Evolutionary conservation across 345 rosid species (phyloP), one percentile per base, ranked within the genome.

Genomic region (Salix viminalis): DNA sequence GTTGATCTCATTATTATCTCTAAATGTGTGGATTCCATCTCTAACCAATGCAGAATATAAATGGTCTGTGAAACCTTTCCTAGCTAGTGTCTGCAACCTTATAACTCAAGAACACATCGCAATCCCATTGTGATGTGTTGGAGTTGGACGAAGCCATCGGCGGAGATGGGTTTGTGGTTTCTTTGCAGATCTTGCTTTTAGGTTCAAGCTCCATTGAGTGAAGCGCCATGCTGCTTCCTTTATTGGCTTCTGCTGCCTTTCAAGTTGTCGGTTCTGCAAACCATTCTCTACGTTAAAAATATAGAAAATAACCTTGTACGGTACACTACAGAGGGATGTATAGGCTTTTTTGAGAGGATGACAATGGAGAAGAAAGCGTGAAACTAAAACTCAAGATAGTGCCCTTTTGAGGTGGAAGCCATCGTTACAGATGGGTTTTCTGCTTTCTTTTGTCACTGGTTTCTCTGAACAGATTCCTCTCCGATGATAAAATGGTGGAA

Each of bases 101-200:
- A n/a, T 70, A 70, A 48, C 70, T 76, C 46, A 76, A 30, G 46
- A 76, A 76, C 69, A 69, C 74, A 14, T 76, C 78, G 36, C 37
- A 75, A 15, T 18, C 41, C 72, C 78, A 34, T 24, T 23, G 23
- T 36, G 65, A 32, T 15, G 37, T 4, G 44, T 1, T 28, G 65
- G 52, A 37, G 28, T 23, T 23, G 15, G 52, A 37, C 3, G 34
- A 3, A 12, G 69, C 28, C 62, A 56, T 56, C 23, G 26, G 4
- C 23, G 13, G 14, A 56, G 28, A n/a, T 56, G 28, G 62, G 28
- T 56, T 56, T 23, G 61, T 21, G 61, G 26, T 56, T 56, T 9
- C 10, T 56, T n/a, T 1, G 14, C 14, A 9, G 14, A n/a, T 3
- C 28, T 56, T 56, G 61, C 61, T 21, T 23, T 56, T 21, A 3